Evolutionary conservation across 306 rosid genomes (phyloP), one percentile per base, ranked within the genome.

Genomic region (Vicia villosa): DNA sequence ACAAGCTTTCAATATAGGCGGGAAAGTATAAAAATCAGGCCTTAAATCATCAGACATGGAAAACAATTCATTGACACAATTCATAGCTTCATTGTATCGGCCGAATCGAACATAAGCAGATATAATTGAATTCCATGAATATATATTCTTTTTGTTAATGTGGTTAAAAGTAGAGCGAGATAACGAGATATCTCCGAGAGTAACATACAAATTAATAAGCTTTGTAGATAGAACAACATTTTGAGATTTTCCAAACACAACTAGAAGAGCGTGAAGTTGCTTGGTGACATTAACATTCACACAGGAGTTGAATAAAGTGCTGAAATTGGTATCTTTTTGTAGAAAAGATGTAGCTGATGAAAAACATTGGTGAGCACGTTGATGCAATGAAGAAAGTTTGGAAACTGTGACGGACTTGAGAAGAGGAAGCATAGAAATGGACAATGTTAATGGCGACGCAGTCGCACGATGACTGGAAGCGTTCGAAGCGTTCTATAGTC

Each of bases 11-110:
- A 82, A 67, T 19, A 71, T 46, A 0, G 83, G 81, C 5, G 86
- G 76, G 10, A 74, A 82, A 17, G 83, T 82, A 56, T 82, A 82
- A 61, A 78, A 82, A 26, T 82, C 86, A 5, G 86, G 86, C 16
- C 59, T 12, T 28, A 38, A 49, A 78, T 46, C 57, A 61, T n/a
- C 61, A 60, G 69, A 66, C n/a, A 37, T 5, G 0, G 66, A 66
- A 16, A 82, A 70, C 17, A 78, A 52, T 1, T 78, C 66, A 66
- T 34, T 43, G 4, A 70, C 79, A 75, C 73, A 71, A 21, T 55
- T 22, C 59, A 74, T 43, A 30, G 79, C 72, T 54, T 78, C 83
- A 19, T 0, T 42, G 63, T 66, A 75, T 17, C 19, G 22, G 2
- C 79, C 36, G 67, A 63, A 15, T 5, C 76, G 73, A 46, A 78